A percentile compares a stretch with the other conserved stretches of the same genome.
phyloP scores from a whole-genome alignment of 768 basidiomycete species.

The Cyclocybe aegerita region DNA sequence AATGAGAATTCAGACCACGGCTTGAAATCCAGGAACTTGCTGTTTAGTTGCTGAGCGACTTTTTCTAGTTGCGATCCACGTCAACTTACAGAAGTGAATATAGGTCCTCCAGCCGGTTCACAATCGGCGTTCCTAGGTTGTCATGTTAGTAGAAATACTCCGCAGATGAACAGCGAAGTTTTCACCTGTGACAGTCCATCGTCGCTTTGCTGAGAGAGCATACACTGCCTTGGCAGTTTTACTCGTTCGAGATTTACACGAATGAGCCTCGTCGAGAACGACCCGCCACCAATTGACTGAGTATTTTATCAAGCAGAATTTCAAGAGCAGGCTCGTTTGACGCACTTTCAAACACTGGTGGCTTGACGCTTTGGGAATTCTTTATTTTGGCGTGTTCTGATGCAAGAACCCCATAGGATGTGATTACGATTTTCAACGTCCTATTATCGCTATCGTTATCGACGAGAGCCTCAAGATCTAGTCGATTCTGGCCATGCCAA shows the following conservation, averaged over 20 bases:
- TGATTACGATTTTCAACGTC: constrained; percentile 80
- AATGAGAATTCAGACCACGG: constrained; percentile 85
- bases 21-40: constrained; percentile 74
- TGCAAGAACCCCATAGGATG: constrained; percentile 89
- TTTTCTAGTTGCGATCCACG: neutral
- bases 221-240: constrained; percentile 89
- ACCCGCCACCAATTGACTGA: constrained; percentile 80
- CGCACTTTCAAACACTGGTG: constrained; percentile 74
- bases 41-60: constrained; percentile 22
- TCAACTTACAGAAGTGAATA: constrained; percentile 68
- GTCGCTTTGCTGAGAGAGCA: constrained; percentile 71
- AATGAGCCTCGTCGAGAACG: constrained; percentile 92
- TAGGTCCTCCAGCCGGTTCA: constrained; percentile 90
- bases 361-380: constrained; percentile 43
- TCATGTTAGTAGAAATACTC: neutral
- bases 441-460: constrained; percentile 48
- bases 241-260: constrained; percentile 87
- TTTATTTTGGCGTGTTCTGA: constrained; percentile 80
- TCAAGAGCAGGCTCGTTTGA: neutral
- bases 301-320: neutral
- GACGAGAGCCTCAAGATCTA: constrained; percentile 62
- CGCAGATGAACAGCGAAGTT: neutral
- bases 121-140: constrained; percentile 80
- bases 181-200: constrained; percentile 89
- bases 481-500: constrained; percentile 88